Conservation (phyloP, 1,284 basidiomycete species). For the Volvariella surrecta region DNA sequence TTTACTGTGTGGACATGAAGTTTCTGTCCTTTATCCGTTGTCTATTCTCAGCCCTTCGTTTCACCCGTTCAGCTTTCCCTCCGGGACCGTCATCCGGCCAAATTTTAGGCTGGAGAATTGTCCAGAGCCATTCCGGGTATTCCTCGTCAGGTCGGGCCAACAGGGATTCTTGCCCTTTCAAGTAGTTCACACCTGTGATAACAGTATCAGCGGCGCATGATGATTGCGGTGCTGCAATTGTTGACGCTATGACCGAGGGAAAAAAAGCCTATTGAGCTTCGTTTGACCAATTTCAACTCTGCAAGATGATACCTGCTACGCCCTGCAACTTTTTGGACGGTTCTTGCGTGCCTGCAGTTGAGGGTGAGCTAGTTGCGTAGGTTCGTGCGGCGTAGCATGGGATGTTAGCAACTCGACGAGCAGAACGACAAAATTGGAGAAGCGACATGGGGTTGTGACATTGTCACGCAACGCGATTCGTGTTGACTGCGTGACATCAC, state of each 20-base stretch:
- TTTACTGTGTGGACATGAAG: slow-evolving; percentile 67
- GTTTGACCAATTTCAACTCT: not conserved
- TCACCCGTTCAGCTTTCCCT: slow-evolving; percentile 55
- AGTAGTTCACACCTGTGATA: slow-evolving; percentile 70
- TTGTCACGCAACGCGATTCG: too few relatives aligned
- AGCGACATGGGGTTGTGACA: slow-evolving; percentile 15
- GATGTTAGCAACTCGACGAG: not conserved
- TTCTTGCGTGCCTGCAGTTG: slow-evolving; percentile 5
- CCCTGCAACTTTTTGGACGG: slow-evolving; percentile 6
- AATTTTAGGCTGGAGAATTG: slow-evolving; percentile 50
- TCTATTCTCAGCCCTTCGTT: slow-evolving; percentile 51
- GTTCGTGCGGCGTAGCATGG: slow-evolving; percentile 8
- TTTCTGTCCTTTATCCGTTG: slow-evolving; percentile 65
- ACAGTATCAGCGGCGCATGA: slow-evolving; percentile 67
- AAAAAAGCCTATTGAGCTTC: slow-evolving; percentile 2
- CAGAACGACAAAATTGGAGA: slow-evolving; percentile 15
- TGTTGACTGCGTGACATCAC: too few relatives aligned
- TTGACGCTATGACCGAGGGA: slow-evolving; percentile 6
- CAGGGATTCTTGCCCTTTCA: slow-evolving; percentile 79
- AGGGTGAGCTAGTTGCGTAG: slow-evolving; percentile 9
- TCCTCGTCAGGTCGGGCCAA: slow-evolving; percentile 76
- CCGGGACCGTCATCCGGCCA: slow-evolving; percentile 63
- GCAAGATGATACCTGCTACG: slow-evolving; percentile 3
- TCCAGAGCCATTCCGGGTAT: slow-evolving; percentile 91
- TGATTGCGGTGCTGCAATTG: slow-evolving; percentile 26